phyloP scores from a whole-genome alignment of 2,329 filamentous ascomycete genomes.

The Cladosporium halotolerans region DNA sequence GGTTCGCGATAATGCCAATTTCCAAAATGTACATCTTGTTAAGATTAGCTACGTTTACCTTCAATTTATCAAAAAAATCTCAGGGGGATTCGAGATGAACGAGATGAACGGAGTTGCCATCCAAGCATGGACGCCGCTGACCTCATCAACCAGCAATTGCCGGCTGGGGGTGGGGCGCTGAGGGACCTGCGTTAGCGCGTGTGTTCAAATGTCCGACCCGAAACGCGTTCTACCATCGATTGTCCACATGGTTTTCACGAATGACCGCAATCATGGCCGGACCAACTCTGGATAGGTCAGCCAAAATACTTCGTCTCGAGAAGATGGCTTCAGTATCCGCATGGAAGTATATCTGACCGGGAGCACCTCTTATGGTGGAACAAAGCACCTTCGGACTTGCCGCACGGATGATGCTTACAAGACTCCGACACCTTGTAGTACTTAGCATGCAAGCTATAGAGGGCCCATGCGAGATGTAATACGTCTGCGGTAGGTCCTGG shows the following conservation, averaged over 20 bases:
- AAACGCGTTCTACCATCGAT: not conserved
- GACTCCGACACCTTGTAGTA: slow-evolving; percentile 4
- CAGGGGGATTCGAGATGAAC: too few species aligned
- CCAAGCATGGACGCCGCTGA: not conserved
- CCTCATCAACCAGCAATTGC: not conserved
- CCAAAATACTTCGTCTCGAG: too few species aligned
- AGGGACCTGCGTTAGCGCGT: slow-evolving; percentile 5
- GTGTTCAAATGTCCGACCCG: not conserved
- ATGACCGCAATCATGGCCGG: too few species aligned
- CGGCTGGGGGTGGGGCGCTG: not conserved
- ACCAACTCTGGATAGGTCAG: too few species aligned
- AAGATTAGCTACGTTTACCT: too few species aligned
- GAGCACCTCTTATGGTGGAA: too few species aligned
- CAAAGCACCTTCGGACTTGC: not conserved
- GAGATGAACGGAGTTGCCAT: too few species aligned
- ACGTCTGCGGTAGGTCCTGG: not conserved
- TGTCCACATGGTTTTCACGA: not conserved
- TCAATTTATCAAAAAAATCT: too few species aligned
- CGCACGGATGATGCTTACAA: slow-evolving; percentile 7
- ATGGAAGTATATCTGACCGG: too few species aligned
- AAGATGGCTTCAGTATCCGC: too few species aligned
- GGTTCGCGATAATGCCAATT: not conserved
- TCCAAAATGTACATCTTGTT: too few species aligned
- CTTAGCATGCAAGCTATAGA: slow-evolving; percentile 4
- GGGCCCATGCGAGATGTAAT: not conserved